phyloP scores from a whole-genome alignment of 176 grass and related monocot genomes.

The Musa itinerans region DNA sequence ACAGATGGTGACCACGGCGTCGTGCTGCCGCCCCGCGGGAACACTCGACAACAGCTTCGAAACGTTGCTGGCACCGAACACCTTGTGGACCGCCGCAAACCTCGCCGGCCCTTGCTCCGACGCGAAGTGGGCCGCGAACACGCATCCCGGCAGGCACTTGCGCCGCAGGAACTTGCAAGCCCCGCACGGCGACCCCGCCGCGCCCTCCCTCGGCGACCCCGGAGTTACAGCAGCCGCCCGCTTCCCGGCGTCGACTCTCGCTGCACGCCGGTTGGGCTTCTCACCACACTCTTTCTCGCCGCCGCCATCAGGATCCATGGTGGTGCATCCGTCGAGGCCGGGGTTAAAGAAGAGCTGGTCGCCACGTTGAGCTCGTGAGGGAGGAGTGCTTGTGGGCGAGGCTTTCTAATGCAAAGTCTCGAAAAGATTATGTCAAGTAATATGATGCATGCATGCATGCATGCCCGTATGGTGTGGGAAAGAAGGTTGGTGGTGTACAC shows the following conservation, averaged over 20 bases:
- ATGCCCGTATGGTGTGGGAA: too few relatives aligned
- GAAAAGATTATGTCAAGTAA: too few relatives aligned
- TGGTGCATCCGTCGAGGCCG: background rate
- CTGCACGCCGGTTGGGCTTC: background rate
- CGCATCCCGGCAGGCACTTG: conserved; percentile 6
- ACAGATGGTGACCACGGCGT: conserved; percentile 5
- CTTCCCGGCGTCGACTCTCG: background rate
- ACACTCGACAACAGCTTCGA: background rate
- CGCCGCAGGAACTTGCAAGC: conserved; percentile 12
- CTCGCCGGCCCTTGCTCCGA: conserved; percentile 1
- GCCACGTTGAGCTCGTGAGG: background rate
- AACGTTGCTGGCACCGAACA: background rate
- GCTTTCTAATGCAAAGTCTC: too few relatives aligned
- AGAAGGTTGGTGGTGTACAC: too few relatives aligned
- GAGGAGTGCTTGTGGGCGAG: background rate
- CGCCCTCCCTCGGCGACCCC: background rate
- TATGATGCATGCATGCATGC: too few relatives aligned
- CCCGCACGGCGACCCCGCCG: background rate
- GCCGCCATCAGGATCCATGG: background rate
- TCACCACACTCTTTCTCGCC: background rate
- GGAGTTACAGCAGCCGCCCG: background rate
- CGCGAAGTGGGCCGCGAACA: conserved; percentile 8
- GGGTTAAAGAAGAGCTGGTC: background rate
- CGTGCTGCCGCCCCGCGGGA: background rate
- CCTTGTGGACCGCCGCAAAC: background rate